A percentile compares a stretch with the other conserved stretches of the same genome.
phyloP scores from a whole-genome alignment of 805 yeast genomes.

The Torulaspora gathmanii region DNA sequence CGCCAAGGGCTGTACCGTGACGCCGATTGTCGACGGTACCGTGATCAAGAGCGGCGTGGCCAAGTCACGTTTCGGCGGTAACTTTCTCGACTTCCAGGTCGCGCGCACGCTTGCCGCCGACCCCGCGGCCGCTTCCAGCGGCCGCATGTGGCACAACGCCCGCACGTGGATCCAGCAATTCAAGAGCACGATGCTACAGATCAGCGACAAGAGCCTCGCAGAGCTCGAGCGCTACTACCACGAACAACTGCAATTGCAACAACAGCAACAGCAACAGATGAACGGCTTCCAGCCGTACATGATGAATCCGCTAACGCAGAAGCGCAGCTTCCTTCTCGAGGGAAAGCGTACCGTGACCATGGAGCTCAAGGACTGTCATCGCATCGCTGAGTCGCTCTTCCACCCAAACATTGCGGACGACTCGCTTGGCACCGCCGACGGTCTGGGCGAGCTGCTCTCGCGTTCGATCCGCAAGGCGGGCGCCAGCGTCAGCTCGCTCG shows the following conservation, averaged over 20 bases:
- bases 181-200: slow-evolving; percentile 31
- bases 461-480: slow-evolving; percentile 30
- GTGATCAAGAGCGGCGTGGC: slow-evolving; percentile 60
- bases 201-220: slow-evolving; percentile 25
- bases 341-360: slow-evolving; percentile 22
- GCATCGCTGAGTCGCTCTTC: slow-evolving; percentile 29
- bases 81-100: slow-evolving; percentile 66
- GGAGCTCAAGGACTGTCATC: slow-evolving; percentile 26
- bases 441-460: slow-evolving; percentile 28
- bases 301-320: slow-evolving; percentile 20
- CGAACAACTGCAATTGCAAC: slow-evolving; percentile 26
- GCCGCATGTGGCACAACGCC: slow-evolving; percentile 26
- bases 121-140: slow-evolving; percentile 8
- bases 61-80: slow-evolving; percentile 77
- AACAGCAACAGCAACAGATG: slow-evolving; percentile 18
- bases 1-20: slow-evolving; percentile 59
- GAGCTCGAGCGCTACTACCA: slow-evolving; percentile 26
- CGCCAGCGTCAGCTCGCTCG: slow-evolving; percentile 20
- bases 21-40: slow-evolving; percentile 74
- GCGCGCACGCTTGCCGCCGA: slow-evolving; percentile 3
- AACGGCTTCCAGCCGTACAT: slow-evolving; percentile 11
- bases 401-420: slow-evolving; percentile 24
- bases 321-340: slow-evolving; percentile 23
- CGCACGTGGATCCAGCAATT: slow-evolving; percentile 33
- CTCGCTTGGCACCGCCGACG: slow-evolving; percentile 21